Percentiles rank a stretch among this genome's conserved stretches.
Conservation (phyloP, 2,329 filamentous ascomycete genomes). For the Hymenoscyphus linearis region DNA sequence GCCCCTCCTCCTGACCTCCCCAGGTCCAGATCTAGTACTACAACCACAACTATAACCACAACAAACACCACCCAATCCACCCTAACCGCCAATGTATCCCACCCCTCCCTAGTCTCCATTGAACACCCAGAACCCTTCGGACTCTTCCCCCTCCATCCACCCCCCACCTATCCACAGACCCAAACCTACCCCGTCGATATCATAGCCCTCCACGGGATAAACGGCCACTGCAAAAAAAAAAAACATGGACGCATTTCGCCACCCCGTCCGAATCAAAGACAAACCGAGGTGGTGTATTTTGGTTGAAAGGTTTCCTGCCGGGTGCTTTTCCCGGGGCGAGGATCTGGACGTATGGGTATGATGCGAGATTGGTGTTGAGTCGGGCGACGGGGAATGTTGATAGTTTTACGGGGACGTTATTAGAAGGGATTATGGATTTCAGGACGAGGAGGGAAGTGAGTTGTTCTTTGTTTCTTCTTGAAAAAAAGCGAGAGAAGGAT, state of each 20-base stretch:
- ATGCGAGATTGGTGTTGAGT: slow-evolving; percentile 11
- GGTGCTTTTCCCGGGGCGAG: slow-evolving; percentile 10
- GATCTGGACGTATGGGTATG: slow-evolving; percentile 19
- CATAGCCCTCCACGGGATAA: slow-evolving; percentile 12
- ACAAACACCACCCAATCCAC: neutral
- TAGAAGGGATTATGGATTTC: slow-evolving; percentile 9
- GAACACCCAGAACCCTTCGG: neutral
- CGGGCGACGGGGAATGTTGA: slow-evolving; percentile 10
- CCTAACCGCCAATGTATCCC: neutral
- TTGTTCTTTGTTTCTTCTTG: too few relatives aligned
- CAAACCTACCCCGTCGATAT: slow-evolving; percentile 6
- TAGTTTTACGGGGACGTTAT: slow-evolving; percentile 8
- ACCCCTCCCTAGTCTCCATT: neutral
- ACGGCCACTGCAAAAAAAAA: slow-evolving; percentile 5
- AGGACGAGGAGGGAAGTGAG: slow-evolving; percentile 1
- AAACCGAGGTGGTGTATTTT: slow-evolving; percentile 6
- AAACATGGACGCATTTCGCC: slow-evolving; percentile 16
- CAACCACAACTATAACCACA: neutral
- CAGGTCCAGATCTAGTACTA: neutral
- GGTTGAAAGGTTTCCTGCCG: slow-evolving; percentile 17
- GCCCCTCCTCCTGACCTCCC: neutral
- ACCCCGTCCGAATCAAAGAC: neutral
- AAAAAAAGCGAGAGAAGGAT: too few relatives aligned
- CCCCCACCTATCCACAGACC: neutral
- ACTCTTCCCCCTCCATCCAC: slow-evolving; percentile 4